phyloP scores from a whole-genome alignment of 2,329 filamentous ascomycete genomes.

The Pseudogymnoascus sp. region DNA sequence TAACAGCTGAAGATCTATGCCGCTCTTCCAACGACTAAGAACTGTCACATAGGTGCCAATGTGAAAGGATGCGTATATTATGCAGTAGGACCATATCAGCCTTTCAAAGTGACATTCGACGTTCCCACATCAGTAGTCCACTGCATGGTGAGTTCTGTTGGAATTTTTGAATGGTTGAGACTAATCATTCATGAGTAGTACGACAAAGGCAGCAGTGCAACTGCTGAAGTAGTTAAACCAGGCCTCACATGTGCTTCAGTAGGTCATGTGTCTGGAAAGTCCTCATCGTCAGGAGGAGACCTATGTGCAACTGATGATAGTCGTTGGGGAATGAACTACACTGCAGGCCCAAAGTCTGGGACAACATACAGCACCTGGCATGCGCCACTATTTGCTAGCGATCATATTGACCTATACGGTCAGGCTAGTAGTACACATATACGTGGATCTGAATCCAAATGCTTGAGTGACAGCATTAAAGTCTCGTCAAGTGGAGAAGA shows the following conservation, averaged over 20 bases:
- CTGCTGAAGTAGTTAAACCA: background rate
- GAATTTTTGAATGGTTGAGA: background rate
- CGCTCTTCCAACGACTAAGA: background rate
- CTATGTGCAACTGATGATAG: background rate
- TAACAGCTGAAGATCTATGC: background rate
- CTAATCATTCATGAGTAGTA: background rate
- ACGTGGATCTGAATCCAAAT: background rate
- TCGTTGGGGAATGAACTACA: background rate
- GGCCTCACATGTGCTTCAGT: background rate
- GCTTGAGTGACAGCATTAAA: background rate
- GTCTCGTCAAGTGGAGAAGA: background rate
- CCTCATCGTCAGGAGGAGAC: background rate
- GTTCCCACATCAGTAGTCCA: background rate
- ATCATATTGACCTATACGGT: background rate
- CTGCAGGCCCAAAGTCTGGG: background rate
- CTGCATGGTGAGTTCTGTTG: background rate
- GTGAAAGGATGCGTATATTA: background rate
- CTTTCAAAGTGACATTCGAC: background rate
- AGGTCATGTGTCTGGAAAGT: background rate
- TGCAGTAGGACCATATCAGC: background rate
- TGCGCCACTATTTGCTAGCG: background rate
- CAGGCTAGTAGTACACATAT: background rate
- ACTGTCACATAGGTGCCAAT: background rate
- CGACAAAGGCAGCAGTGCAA: background rate
- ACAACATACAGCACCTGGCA: background rate